These are phyloP conservation scores for Dothiorella sarmentorum DNA, from an alignment of 2,329 filamentous ascomycete species.

Conservation along the genomic window DNA sequence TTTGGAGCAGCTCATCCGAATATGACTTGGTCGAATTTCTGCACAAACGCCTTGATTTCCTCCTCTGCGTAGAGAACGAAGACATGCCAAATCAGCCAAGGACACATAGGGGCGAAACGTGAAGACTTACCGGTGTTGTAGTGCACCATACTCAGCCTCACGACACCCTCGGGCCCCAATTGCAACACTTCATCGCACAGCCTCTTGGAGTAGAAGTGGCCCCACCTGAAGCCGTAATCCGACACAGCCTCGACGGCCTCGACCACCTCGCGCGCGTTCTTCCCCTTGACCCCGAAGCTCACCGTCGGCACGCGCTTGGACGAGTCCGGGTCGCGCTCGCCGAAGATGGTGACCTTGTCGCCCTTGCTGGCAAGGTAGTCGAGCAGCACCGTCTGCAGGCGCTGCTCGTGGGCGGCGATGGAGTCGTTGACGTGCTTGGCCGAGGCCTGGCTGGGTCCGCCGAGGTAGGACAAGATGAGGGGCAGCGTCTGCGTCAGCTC, in stretches of 20 bases:
- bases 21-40: constrained; percentile 51
- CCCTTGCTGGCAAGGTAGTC: constrained; percentile 53
- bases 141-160: constrained; percentile 68
- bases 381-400: constrained; percentile 58
- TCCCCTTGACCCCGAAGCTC: constrained; percentile 61
- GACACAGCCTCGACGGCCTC: constrained; percentile 59
- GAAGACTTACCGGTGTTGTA: no score
- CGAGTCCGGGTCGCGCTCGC: constrained; percentile 50
- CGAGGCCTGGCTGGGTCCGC: constrained; percentile 32
- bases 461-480: constrained; percentile 60
- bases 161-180: constrained; percentile 59
- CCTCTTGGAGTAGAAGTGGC: constrained; percentile 66
- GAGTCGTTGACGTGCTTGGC: constrained; percentile 44
- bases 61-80: no score
- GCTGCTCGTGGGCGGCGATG: constrained; percentile 58
- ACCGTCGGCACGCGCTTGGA: constrained; percentile 60
- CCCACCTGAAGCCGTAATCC: constrained; percentile 62
- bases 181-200: constrained; percentile 58
- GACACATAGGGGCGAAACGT: no score
- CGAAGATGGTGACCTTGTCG: constrained; percentile 55
- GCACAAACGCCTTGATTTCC: constrained; percentile 54
- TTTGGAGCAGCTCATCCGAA: neutral
- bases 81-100: no score
- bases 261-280: constrained; percentile 56
- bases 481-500: constrained; percentile 65